Evolutionary conservation across 129 eudicot species (phyloP), one percentile per base, ranked within the genome.

Genomic region (Tagetes patula): DNA sequence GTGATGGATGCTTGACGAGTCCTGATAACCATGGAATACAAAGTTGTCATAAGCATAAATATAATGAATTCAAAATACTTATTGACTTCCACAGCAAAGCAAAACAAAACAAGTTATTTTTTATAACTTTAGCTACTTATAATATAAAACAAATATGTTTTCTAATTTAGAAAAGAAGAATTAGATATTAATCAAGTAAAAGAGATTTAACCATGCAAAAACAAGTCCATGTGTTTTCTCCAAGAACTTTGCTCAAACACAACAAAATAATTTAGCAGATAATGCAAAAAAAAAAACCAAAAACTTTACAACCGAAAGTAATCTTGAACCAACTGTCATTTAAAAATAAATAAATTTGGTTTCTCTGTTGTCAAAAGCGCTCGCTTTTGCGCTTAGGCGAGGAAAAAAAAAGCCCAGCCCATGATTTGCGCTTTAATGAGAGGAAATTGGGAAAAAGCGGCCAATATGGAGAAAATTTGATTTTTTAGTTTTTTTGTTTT

Each of bases 1-100:
- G 98, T 94, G 83, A 94, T 94, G 3, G 96, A 82, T 73, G 98
- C 98, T 94, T 94, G 98, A 85, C 98, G 98, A 59, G 98, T 94
- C 79, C 98, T 92, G 88, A 8, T 42, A 46, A 36, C 55, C 48
- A 81, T 50, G 7, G 56, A 2, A 78, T 12, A 4, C n/a, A 13
- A 10, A 43, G 31, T 10, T 8, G 46, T 62, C 2, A 66, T 58
- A 39, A 61, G 69, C 67, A 60, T 11, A 12, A 10, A 67, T 41
- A 66, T 30, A 3, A n/a, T 7, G 40, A 65, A 54, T 27, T 72
- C 45, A 33, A 27, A 31, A 0, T 8, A 3, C 14, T 14, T 14
- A 13, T 54, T 8, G 12, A 27, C 4, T 52, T 10, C 54, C 7
- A 4, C 6, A 3, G 12, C 14, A 10, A 8, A 47, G 12, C 0